phyloP scores from a whole-genome alignment of 345 rosid genomes.

The Arabis alpina region DNA sequence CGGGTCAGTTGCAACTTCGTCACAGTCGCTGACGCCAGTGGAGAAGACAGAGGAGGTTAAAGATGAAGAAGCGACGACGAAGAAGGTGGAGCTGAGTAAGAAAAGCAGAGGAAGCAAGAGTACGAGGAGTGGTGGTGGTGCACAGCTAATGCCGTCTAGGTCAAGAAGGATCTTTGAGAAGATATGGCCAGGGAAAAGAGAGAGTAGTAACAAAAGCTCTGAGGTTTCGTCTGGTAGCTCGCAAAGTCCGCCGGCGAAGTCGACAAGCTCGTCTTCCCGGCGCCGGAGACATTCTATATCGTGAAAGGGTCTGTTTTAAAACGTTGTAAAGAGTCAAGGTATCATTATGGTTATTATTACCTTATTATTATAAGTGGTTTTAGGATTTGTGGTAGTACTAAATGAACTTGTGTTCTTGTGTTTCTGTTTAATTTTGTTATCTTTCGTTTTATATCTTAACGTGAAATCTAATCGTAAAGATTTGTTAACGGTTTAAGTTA shows the following conservation, averaged over 20 bases:
- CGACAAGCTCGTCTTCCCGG: slow-evolving; percentile 68
- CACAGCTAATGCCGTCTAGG: slow-evolving; percentile 80
- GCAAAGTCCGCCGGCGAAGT: slow-evolving; percentile 80
- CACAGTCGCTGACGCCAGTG: slow-evolving; percentile 44
- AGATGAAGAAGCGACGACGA: slow-evolving; percentile 43
- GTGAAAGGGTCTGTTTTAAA: slow-evolving; percentile 11
- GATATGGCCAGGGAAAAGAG: slow-evolving; percentile 74
- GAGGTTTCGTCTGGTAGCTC: slow-evolving; percentile 90
- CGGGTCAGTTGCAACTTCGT: slow-evolving; percentile 40
- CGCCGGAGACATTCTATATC: slow-evolving; percentile 83
- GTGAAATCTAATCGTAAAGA: slow-evolving; percentile 28
- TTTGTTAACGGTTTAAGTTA: slow-evolving; percentile 4
- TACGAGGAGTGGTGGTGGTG: slow-evolving; percentile 62
- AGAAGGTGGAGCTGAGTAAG: slow-evolving; percentile 55
- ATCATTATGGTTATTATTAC: slow-evolving; percentile 9
- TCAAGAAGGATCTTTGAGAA: slow-evolving; percentile 83
- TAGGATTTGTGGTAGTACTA: slow-evolving; percentile 31
- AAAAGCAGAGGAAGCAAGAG: slow-evolving; percentile 66
- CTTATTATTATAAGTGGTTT: slow-evolving; percentile 9
- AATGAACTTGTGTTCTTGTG: slow-evolving; percentile 27
- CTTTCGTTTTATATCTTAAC: not conserved
- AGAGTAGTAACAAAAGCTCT: slow-evolving; percentile 58
- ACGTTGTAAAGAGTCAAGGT: slow-evolving; percentile 38
- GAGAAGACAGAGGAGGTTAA: slow-evolving; percentile 51
- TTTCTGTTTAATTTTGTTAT: not conserved